A percentile compares a stretch with the other conserved stretches of the same genome.
These are phyloP conservation scores for Globisporangium megalacanthum DNA, from an alignment of 352 stramenopile species.

Conservation along the genomic window DNA sequence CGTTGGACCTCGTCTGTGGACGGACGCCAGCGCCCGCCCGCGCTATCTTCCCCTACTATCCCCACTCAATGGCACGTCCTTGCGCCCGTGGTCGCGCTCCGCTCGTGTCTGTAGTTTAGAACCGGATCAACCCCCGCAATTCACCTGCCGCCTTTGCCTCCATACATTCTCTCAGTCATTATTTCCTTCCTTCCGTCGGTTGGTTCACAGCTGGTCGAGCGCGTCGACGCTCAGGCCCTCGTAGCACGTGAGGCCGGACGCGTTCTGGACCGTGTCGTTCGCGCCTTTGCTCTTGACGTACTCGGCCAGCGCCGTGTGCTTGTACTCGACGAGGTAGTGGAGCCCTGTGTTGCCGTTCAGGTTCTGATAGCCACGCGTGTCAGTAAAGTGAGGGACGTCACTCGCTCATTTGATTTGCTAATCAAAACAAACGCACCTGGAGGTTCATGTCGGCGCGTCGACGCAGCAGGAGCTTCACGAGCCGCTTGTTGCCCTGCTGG, in stretches of 20 bases:
- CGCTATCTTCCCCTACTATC: neutral
- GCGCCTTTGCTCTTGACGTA: conserved; percentile 94
- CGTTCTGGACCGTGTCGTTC: conserved; percentile 90
- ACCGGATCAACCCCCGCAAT: neutral
- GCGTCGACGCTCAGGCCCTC: conserved; percentile 81
- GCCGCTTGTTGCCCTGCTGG: conserved; percentile 94
- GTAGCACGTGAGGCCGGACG: conserved; percentile 91
- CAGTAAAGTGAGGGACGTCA: neutral
- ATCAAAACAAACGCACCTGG: conserved; percentile 28
- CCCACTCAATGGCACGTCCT: neutral
- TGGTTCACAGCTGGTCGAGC: conserved; percentile 17
- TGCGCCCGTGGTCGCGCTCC: neutral
- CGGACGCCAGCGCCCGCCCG: neutral
- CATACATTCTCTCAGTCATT: neutral
- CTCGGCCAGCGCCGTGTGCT: conserved; percentile 86
- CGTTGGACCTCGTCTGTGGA: neutral
- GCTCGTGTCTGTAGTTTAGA: conserved; percentile 17
- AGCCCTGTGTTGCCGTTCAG: conserved; percentile 93
- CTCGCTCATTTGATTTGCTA: no score
- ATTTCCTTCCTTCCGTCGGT: no score
- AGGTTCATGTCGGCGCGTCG: conserved; percentile 92
- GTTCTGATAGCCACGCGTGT: conserved; percentile 54
- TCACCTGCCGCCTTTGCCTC: neutral
- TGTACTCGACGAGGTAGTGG: conserved; percentile 95
- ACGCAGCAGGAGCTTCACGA: conserved; percentile 93